Evolutionary conservation across 148 eudicot species (phyloP).

Genomic region (Arbutus unedo): DNA sequence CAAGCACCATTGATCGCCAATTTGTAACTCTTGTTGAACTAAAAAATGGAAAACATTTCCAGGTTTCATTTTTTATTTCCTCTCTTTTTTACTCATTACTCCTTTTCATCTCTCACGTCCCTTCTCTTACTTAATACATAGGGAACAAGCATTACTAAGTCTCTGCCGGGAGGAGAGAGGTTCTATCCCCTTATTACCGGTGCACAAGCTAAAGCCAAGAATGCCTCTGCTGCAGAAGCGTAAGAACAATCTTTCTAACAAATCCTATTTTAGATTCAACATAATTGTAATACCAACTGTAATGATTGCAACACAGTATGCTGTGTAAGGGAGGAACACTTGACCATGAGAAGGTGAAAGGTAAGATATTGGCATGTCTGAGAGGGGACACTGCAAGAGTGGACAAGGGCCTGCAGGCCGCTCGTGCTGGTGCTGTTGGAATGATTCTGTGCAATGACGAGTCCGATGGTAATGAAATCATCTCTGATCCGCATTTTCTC

Average conservation of each 20-base stretch:
- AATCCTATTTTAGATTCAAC: neutral
- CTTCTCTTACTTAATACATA: conserved; percentile 5
- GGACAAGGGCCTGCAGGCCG: conserved; percentile 43
- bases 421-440: conserved; percentile 58
- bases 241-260: conserved; percentile 17
- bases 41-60: conserved; percentile 27
- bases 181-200: conserved; percentile 42
- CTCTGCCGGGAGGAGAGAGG: conserved; percentile 27
- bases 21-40: conserved; percentile 39
- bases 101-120: too few relatives aligned
- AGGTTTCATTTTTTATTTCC: conserved; percentile 24
- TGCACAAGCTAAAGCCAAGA: conserved; percentile 39
- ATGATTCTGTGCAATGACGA: conserved; percentile 66
- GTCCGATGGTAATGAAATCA: conserved; percentile 35
- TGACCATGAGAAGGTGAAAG: conserved; percentile 57
- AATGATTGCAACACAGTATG: conserved; percentile 18
- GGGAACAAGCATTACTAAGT: conserved; percentile 48
- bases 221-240: conserved; percentile 47
- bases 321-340: conserved; percentile 42
- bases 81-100: too few relatives aligned
- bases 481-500: conserved; percentile 52
- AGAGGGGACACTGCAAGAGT: conserved; percentile 46
- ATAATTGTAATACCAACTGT: neutral
- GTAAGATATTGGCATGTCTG: conserved; percentile 63
- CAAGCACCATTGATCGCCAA: conserved; percentile 58